Evolutionary conservation across 140 eudicot species (phyloP), one percentile per base, ranked within the genome.

Genomic region (Senecio squalidus): DNA sequence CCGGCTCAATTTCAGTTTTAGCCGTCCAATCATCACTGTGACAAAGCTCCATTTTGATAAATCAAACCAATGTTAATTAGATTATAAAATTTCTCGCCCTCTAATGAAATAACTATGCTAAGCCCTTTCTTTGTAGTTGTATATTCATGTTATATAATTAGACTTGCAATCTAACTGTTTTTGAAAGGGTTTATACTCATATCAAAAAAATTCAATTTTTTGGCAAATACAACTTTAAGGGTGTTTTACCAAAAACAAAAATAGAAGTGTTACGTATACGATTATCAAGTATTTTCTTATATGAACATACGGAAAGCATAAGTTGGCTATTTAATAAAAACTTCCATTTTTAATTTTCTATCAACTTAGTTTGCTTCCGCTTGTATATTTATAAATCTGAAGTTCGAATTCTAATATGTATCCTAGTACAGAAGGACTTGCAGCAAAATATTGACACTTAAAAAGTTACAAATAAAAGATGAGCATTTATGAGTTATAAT

Each of bases 21-120:
- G 58, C 67, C 64, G 59, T 76, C 52, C 70, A 80, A 21, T 72
- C 78, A 68, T 80, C 84, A 74, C 89, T 85, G 77, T 54, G 60
- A 77, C 62, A 70, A 55, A 55, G 55, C 58, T 68, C 64, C 38
- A 23, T 51, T 55, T 48, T 71, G 55, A 68, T 57, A 67, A 29
- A 72, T 66, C 26, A 71, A 71, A 73, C 54, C 59, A 61, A 28
- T 47, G 53, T 55, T 33, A 61, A 72, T 50, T 51, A 26, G 31
- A 50, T 47, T 66, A 38, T 38, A 54, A 18, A 26, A 20, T 3
- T 58, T 72, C 62, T 31, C 10, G 8, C 47, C 52, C 41, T 33
- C 13, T 34, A 34, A 46, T 43, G 25, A 33, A 48, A 49, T 31
- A 48, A 53, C 28, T 27, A 69, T 69, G 55, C 14, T 46, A 57